phyloP scores from a whole-genome alignment of 192 early-diverging fungal genomes.

The Lunasporangiospora selenospora region DNA sequence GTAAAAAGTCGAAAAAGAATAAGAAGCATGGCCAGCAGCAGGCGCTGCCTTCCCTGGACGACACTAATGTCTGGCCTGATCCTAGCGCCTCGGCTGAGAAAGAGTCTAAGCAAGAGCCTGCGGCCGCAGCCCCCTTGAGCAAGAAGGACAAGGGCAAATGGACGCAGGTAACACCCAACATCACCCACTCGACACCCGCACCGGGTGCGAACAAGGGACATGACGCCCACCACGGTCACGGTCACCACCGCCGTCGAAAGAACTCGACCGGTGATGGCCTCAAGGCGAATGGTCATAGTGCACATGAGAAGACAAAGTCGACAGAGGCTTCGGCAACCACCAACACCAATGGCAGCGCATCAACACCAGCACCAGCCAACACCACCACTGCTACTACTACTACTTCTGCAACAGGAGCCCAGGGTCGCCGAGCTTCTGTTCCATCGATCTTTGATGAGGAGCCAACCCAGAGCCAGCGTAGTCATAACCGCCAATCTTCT shows the following conservation, averaged over 20 bases:
- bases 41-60: constrained; percentile 27
- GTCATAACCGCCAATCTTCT: constrained; percentile 17
- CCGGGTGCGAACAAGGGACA: constrained; percentile 34
- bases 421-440: constrained; percentile 39
- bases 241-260: constrained; percentile 37
- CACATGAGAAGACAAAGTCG: constrained; percentile 11
- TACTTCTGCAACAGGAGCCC: constrained; percentile 2
- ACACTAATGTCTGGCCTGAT: constrained; percentile 47
- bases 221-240: constrained; percentile 11
- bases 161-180: constrained; percentile 47
- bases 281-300: constrained; percentile 3
- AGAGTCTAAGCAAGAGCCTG: constrained; percentile 31
- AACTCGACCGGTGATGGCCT: constrained; percentile 13
- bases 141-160: constrained; percentile 51
- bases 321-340: background rate
- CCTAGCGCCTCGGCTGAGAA: constrained; percentile 46
- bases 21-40: constrained; percentile 35
- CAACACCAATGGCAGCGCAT: no score
- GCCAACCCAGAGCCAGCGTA: constrained; percentile 24
- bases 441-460: constrained; percentile 41
- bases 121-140: no score
- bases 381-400: background rate
- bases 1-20: constrained; percentile 27
- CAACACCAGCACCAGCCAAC: constrained; percentile 7
- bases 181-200: constrained; percentile 50